phyloP scores from a whole-genome alignment of 176 grass and related monocot genomes.

The Thinopyrum elongatum region DNA sequence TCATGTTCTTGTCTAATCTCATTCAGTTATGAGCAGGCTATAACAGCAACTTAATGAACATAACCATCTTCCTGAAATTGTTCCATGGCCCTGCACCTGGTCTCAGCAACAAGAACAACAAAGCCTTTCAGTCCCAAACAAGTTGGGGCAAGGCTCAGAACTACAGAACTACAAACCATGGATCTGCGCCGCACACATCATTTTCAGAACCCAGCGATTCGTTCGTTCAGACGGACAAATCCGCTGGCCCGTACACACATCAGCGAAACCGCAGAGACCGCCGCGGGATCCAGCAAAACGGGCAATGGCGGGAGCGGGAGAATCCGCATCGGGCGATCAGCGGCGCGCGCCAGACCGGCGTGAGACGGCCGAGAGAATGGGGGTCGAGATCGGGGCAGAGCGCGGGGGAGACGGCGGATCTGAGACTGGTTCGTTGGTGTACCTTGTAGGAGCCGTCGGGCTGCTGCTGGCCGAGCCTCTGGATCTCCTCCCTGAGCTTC shows the following conservation, averaged over 20 bases:
- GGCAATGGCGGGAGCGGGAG: background rate
- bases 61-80: background rate
- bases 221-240: background rate
- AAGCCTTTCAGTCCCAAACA: too few relatives aligned
- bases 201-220: background rate
- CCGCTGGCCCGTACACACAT: background rate
- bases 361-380: background rate
- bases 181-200: background rate
- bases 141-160: too few relatives aligned
- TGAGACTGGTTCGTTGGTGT: background rate
- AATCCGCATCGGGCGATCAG: background rate
- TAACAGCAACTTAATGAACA: background rate
- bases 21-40: background rate
- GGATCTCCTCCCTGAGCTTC: constrained; percentile 90
- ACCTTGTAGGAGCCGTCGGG: constrained; percentile 92
- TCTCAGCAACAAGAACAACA: background rate
- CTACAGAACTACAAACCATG: background rate
- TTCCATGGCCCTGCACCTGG: background rate
- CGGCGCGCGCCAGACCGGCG: background rate
- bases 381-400: background rate
- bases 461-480: constrained; percentile 73
- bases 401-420: background rate
- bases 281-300: background rate
- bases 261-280: background rate
- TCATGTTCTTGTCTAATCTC: background rate